phyloP scores from a whole-genome alignment of 805 yeast genomes.

The Suhomyces sp. region DNA sequence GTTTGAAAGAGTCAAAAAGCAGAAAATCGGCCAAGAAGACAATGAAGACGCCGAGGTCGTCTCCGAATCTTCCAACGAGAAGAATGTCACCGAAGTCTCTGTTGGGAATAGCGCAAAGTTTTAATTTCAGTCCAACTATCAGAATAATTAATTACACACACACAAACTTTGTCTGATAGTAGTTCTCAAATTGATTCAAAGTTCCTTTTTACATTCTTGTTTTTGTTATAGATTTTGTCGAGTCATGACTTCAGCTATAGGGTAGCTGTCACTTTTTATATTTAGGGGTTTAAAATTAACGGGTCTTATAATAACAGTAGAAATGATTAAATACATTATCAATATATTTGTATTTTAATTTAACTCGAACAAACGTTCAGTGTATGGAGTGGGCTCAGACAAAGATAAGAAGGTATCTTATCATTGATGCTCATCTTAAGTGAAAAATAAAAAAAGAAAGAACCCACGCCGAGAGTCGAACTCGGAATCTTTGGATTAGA shows the following conservation, averaged over 20 bases:
- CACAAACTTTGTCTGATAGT: neutral
- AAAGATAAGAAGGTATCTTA: neutral
- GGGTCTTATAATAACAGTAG: neutral
- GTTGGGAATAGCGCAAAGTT: neutral
- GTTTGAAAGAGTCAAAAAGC: conserved; percentile 25
- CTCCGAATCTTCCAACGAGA: conserved; percentile 5
- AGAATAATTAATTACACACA: neutral
- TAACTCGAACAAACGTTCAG: too few relatives aligned
- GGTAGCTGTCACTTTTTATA: neutral
- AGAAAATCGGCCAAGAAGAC: neutral
- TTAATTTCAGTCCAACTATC: neutral
- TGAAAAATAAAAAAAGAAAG: neutral
- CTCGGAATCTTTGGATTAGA: conserved; percentile 66
- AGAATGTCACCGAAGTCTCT: conserved; percentile 1
- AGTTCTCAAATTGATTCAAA: neutral
- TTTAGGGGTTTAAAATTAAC: neutral
- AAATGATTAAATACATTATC: neutral
- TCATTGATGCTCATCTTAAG: neutral
- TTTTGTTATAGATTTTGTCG: neutral
- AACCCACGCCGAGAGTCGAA: conserved; percentile 56
- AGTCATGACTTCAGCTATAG: neutral
- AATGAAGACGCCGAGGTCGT: neutral
- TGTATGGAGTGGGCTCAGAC: too few relatives aligned
- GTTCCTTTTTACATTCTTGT: neutral
- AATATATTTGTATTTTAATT: too few relatives aligned